These are phyloP conservation scores for Candida verbasci DNA, from an alignment of 805 yeast genomes.

Conservation along the genomic window DNA sequence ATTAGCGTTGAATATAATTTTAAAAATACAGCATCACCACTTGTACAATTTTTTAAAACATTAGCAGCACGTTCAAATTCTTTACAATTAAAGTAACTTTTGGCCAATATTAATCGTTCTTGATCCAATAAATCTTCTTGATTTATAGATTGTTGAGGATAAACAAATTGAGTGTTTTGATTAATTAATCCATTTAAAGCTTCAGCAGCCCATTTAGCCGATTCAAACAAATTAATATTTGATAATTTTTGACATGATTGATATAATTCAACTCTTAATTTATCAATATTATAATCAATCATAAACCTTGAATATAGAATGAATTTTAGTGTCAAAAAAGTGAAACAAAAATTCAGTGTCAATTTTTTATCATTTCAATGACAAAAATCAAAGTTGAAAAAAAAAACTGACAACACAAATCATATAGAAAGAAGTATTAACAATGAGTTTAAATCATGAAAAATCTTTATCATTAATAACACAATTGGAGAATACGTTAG, in stretches of 20 bases:
- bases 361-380: no score
- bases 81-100: slow-evolving; percentile 70
- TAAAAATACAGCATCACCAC: slow-evolving; percentile 56
- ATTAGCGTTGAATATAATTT: slow-evolving; percentile 65
- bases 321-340: no score
- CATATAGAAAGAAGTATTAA: neutral
- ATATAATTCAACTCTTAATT: slow-evolving; percentile 21
- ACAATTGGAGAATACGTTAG: slow-evolving; percentile 4
- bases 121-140: slow-evolving; percentile 35
- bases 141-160: slow-evolving; percentile 9
- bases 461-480: neutral
- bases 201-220: slow-evolving; percentile 82
- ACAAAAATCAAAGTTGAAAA: no score
- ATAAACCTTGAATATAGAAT: no score
- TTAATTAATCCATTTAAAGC: slow-evolving; percentile 60
- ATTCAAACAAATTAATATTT: slow-evolving; percentile 57
- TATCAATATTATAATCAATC: slow-evolving; percentile 9
- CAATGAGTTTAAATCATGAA: neutral
- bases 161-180: slow-evolving; percentile 9
- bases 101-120: slow-evolving; percentile 56
- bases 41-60: slow-evolving; percentile 47
- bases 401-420: no score
- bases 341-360: no score
- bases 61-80: slow-evolving; percentile 79
- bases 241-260: slow-evolving; percentile 37